phyloP scores from a whole-genome alignment of 768 basidiomycete genomes.

The Coprinopsis marcescibilis region DNA sequence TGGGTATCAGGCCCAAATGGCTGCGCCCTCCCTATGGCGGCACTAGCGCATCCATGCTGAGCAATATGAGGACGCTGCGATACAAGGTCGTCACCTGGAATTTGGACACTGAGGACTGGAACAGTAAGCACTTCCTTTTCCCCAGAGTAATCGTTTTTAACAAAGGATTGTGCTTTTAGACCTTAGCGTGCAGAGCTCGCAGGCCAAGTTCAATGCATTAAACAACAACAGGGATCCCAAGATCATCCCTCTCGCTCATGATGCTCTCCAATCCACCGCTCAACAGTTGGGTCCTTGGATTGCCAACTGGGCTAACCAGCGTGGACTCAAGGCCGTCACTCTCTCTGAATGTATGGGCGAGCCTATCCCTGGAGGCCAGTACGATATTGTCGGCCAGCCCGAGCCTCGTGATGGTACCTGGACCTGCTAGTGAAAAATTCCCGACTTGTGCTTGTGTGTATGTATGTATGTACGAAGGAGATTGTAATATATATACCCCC shows the following conservation, averaged over 20 bases:
- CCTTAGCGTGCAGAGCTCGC: conserved; percentile 7
- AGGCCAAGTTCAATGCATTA: conserved; percentile 11
- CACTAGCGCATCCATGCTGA: conserved; percentile 7
- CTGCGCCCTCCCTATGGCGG: conserved; percentile 14
- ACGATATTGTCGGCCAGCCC: conserved; percentile 8
- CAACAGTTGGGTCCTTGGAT: conserved; percentile 15
- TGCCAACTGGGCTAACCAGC: conserved; percentile 13
- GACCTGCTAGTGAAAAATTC: no score
- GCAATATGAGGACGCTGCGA: conserved; percentile 6
- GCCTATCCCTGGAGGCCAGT: conserved; percentile 13
- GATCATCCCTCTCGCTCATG: conserved; percentile 15
- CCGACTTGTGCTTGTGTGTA: no score
- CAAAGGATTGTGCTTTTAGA: background rate
- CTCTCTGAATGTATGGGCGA: conserved; percentile 15
- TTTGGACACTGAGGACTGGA: conserved; percentile 14
- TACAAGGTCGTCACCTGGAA: conserved; percentile 17
- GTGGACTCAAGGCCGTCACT: conserved; percentile 13
- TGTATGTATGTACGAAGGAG: no score
- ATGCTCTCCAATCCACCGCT: conserved; percentile 15
- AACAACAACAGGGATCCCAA: conserved; percentile 10
- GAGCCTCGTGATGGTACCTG: conserved; percentile 9
- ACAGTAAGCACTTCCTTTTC: conserved; percentile 6
- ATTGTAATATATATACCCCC: no score
- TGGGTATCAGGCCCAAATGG: conserved; percentile 16
- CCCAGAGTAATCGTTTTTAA: background rate